Evolutionary conservation across 2,329 filamentous ascomycete species (phyloP).

Genomic region (Mycocentrospora acerina): DNA sequence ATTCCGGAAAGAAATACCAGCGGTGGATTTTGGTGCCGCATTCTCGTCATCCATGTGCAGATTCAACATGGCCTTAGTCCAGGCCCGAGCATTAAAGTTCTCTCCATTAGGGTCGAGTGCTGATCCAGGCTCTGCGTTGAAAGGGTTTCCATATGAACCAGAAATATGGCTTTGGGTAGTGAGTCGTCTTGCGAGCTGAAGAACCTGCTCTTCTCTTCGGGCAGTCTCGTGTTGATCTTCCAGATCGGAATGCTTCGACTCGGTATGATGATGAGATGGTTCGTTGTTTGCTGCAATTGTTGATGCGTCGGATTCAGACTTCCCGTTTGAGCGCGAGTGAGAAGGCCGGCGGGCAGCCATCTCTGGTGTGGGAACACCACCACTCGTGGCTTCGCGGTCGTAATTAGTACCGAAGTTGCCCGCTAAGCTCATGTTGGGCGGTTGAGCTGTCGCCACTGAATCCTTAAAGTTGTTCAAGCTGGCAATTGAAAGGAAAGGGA

Average conservation of each 20-base stretch:
- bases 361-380: constrained; percentile 37
- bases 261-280: no score
- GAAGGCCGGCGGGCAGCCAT: constrained; percentile 27
- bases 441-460: constrained; percentile 9
- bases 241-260: neutral
- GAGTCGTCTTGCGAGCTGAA: constrained; percentile 45
- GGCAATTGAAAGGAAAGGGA: constrained; percentile 1
- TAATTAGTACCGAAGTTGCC: constrained; percentile 48
- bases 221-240: constrained; percentile 21
- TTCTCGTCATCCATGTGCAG: constrained; percentile 46
- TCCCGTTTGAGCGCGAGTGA: constrained; percentile 14
- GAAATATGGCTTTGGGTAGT: constrained; percentile 45
- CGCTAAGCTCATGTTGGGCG: constrained; percentile 44
- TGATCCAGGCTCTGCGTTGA: constrained; percentile 44
- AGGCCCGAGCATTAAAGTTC: constrained; percentile 51
- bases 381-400: constrained; percentile 42
- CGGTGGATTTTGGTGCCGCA: constrained; percentile 45
- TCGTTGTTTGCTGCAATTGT: constrained; percentile 28
- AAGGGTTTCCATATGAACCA: constrained; percentile 41
- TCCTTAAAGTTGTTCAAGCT: constrained; percentile 4
- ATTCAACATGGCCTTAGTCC: constrained; percentile 54
- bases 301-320: constrained; percentile 29
- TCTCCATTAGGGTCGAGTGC: constrained; percentile 49
- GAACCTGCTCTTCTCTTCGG: constrained; percentile 40
- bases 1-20: constrained; percentile 50